Evolutionary conservation across 495 filamentous ascomycete genomes (phyloP), one percentile per base, ranked within the genome.

Genomic region (Neurospora sp.): DNA sequence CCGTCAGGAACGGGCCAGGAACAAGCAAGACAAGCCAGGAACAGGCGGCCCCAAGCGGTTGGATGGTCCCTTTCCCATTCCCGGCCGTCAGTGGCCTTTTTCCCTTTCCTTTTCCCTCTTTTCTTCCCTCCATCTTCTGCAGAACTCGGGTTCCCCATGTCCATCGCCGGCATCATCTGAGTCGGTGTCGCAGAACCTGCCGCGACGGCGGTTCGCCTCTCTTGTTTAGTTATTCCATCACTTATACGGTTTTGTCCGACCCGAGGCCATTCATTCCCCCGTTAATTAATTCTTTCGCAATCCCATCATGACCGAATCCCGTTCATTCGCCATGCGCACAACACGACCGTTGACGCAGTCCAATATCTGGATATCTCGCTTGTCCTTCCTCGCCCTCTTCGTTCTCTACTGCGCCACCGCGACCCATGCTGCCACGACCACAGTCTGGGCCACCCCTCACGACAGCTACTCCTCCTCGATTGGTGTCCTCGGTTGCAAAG

Each of bases 401-500:
- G 28, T 76, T 34, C n/a, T 78, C 70, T 48, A 34, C 73, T 78
- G 77, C 75, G 76, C 76, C n/a, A 78, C 76, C 24, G 73, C 71
- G 7, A 77, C 69, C 36, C 54, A 72, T 66, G 79, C 79, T 34
- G 79, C 71, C 70, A 78, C 77, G 71, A 81, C 79, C 39, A 82
- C 83, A 31, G 82, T 85, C 17, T 86, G 81, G 81, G 84, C 75
- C 15, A 86, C 85, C n/a, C 85, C 85, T 31, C 85, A 86, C 75
- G 85, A 86, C 73, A 83, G 81, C 71, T 86, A 84, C 73, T 86
- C 84, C 0, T 85, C 83, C 4, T 86, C 84, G 4, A 77, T 86
- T 66, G 85, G 85, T 71, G 85, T 86, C 1, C 81, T 86, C 45
- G 85, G 85, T 38, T 86, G 85, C 80, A 84, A 86, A 69, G 77